phyloP scores from a whole-genome alignment of 2,329 filamentous ascomycete species.

The Xylariaceae sp. region DNA sequence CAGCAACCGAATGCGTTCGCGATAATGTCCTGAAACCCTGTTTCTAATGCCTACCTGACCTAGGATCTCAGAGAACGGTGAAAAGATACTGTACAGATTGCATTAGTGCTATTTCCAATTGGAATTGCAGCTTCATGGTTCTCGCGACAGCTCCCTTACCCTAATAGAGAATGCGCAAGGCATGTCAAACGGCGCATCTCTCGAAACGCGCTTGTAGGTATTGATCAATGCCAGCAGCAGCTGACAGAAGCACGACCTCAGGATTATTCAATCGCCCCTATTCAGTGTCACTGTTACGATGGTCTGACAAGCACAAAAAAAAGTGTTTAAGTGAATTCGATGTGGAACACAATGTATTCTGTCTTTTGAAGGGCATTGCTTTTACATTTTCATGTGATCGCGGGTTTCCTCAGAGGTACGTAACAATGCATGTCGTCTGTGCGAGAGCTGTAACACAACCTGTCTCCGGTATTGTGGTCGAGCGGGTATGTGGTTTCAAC shows the following conservation, averaged over 20 bases:
- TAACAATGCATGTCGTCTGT: not conserved
- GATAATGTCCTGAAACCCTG: too few species aligned
- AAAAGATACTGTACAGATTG: too few species aligned
- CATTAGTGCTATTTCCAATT: too few species aligned
- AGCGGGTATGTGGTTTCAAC: not conserved
- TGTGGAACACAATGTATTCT: not conserved
- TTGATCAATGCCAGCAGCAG: not conserved
- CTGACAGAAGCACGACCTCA: not conserved
- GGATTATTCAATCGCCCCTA: not conserved
- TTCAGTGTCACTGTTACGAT: not conserved
- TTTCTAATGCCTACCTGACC: too few species aligned
- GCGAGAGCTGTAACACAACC: not conserved
- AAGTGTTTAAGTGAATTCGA: not conserved
- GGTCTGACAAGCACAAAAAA: not conserved
- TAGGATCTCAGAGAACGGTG: too few species aligned
- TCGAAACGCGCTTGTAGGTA: not conserved
- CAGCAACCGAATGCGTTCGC: too few species aligned
- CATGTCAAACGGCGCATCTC: too few species aligned
- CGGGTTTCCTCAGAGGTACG: not conserved
- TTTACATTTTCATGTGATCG: not conserved
- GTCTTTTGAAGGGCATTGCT: not conserved
- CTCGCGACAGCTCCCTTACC: too few species aligned
- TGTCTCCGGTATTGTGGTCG: not conserved
- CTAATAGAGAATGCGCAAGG: not conserved
- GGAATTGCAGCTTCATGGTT: too few species aligned